Evolutionary conservation across 2,329 filamentous ascomycete species (phyloP).

Genomic region (Aspergillaceae sp.): DNA sequence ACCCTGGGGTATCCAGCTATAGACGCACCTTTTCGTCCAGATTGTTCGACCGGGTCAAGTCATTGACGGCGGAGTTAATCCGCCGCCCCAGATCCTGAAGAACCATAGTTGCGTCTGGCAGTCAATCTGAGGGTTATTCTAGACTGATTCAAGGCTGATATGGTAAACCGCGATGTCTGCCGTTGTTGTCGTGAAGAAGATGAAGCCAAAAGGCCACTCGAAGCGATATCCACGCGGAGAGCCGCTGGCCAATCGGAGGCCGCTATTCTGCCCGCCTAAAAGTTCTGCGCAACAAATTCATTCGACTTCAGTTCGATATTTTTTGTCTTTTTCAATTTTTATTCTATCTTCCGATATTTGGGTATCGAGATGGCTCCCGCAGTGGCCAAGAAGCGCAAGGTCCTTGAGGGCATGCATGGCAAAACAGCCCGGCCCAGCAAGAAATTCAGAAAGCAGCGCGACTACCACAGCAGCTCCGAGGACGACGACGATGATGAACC

Average conservation of each 20-base stretch:
- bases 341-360: neutral
- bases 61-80: constrained; percentile 92
- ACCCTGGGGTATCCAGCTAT: neutral
- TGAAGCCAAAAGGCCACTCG: constrained; percentile 14
- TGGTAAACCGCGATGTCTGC: too few relatives aligned
- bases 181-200: constrained; percentile 1
- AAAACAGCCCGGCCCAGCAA: constrained; percentile 38
- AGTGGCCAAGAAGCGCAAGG: constrained; percentile 47
- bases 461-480: constrained; percentile 56
- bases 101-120: constrained; percentile 57
- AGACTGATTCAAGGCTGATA: too few relatives aligned
- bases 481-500: constrained; percentile 38
- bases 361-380: constrained; percentile 30
- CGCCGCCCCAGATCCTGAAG: constrained; percentile 97
- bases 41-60: constrained; percentile 84
- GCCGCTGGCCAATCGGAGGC: constrained; percentile 25
- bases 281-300: constrained; percentile 17
- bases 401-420: constrained; percentile 50
- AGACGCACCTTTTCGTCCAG: constrained; percentile 79
- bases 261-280: constrained; percentile 19
- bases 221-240: constrained; percentile 21
- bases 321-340: constrained; percentile 4
- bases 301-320: constrained; percentile 5
- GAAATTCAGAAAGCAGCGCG: constrained; percentile 54
- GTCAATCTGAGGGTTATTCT: too few relatives aligned